Conservation (phyloP, 2,329 filamentous ascomycete genomes). For the Chaetomium sp. region DNA sequence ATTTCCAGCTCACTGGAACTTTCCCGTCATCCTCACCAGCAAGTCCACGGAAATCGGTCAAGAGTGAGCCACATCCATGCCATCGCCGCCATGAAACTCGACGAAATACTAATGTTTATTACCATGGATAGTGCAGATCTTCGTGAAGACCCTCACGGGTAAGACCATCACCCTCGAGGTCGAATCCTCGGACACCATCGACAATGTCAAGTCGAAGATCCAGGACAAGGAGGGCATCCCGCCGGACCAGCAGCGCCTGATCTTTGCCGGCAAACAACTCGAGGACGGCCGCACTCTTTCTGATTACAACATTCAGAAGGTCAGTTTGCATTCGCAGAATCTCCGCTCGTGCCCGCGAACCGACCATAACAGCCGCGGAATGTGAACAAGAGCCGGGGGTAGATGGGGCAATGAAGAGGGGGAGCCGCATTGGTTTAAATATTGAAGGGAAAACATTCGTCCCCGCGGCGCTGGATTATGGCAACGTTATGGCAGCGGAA, state of each 20-base stretch:
- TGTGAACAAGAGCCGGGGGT: neutral
- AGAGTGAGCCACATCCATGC: conserved; percentile 44
- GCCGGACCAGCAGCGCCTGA: conserved; percentile 95
- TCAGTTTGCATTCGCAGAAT: conserved; percentile 36
- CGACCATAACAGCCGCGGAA: conserved; percentile 5
- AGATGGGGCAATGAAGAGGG: conserved; percentile 5
- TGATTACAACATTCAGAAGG: conserved; percentile 99
- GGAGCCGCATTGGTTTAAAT: neutral
- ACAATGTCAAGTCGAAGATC: conserved; percentile 99
- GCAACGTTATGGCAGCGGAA: neutral
- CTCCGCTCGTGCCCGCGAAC: neutral
- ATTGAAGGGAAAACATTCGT: neutral
- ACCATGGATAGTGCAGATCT: conserved; percentile 50
- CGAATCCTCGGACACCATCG: conserved; percentile 97
- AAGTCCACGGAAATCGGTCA: conserved; percentile 46
- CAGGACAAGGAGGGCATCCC: conserved; percentile 99
- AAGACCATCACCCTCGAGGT: conserved; percentile 99
- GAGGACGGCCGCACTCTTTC: conserved; percentile 95
- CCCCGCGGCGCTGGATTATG: conserved; percentile 5
- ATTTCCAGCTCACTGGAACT: conserved; percentile 31
- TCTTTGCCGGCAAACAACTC: conserved; percentile 98
- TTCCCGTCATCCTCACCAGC: conserved; percentile 34
- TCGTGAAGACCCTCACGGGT: conserved; percentile 99
- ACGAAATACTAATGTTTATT: conserved; percentile 22
- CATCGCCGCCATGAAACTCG: conserved; percentile 15